These are phyloP conservation scores for Gracilaria vermiculophylla DNA, from an alignment of 23 red algal genomes.

Conservation along the genomic window DNA sequence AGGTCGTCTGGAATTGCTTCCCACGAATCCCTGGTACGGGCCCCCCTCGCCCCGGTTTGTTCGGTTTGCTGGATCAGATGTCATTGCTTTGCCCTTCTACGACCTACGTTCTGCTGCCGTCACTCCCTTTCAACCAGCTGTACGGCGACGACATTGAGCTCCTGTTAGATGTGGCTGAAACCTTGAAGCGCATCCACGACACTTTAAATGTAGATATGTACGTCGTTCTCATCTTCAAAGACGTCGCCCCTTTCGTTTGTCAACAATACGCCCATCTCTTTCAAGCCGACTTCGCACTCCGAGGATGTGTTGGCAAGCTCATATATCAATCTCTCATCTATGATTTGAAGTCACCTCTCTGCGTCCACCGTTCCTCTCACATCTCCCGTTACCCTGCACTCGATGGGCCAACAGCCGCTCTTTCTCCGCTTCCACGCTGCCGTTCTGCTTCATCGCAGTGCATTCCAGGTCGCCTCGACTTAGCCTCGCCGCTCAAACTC, in stretches of 20 bases:
- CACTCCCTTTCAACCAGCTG: not conserved
- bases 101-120: not conserved
- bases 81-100: not conserved
- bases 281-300: constrained; percentile 14
- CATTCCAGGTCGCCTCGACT: too few relatives aligned
- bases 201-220: not conserved
- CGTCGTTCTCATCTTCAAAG: constrained; percentile 8
- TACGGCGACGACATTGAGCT: constrained; percentile 17
- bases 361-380: not conserved
- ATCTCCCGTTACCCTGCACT: not conserved
- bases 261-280: constrained; percentile 10
- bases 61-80: not conserved
- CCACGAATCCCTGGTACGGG: not conserved
- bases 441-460: not conserved
- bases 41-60: not conserved
- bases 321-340: not conserved
- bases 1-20: not conserved
- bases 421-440: not conserved
- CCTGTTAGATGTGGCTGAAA: not conserved
- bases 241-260: not conserved
- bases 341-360: not conserved
- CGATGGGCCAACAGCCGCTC: not conserved
- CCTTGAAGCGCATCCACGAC: not conserved
- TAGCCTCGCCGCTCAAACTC: not conserved
- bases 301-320: constrained; percentile 3